phyloP scores from a whole-genome alignment of 2,329 filamentous ascomycete species.

The Penicillium sp. region DNA sequence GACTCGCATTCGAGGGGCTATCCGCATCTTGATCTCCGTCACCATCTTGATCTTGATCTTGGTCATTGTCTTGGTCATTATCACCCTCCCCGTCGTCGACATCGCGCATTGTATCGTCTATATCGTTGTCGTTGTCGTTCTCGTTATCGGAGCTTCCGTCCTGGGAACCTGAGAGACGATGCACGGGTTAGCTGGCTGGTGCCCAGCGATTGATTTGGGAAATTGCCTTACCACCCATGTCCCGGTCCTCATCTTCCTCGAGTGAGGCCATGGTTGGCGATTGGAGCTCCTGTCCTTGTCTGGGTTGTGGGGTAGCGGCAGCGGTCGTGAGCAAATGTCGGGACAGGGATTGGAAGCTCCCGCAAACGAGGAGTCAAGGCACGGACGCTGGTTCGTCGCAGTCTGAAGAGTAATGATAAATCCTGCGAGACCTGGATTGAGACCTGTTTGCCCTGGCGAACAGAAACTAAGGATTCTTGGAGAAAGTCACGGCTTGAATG shows the following conservation, averaged over 20 bases:
- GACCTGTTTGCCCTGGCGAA: background rate
- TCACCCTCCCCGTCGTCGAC: constrained; percentile 40
- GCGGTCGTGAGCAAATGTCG: constrained; percentile 2
- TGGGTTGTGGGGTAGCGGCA: background rate
- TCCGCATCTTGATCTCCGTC: constrained; percentile 36
- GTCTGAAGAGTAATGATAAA: background rate
- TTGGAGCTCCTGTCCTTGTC: background rate
- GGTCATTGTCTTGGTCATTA: constrained; percentile 31
- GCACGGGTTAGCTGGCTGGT: background rate
- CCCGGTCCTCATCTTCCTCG: constrained; percentile 43
- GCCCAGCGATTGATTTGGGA: constrained; percentile 7
- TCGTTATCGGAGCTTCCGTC: constrained; percentile 50
- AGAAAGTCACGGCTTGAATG: background rate
- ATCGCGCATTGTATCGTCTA: constrained; percentile 46
- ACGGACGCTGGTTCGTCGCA: background rate
- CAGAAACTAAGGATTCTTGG: background rate
- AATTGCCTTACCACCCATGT: constrained; percentile 36
- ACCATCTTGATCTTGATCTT: constrained; percentile 16
- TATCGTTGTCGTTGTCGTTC: constrained; percentile 16
- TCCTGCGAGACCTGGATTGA: background rate
- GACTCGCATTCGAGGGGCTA: constrained; percentile 41
- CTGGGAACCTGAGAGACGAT: constrained; percentile 40
- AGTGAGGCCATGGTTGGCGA: constrained; percentile 31
- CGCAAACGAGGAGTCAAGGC: background rate
- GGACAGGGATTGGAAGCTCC: background rate